Evolutionary conservation across 83 land plant genomes (phyloP).

Genomic region (Picea mariana): DNA sequence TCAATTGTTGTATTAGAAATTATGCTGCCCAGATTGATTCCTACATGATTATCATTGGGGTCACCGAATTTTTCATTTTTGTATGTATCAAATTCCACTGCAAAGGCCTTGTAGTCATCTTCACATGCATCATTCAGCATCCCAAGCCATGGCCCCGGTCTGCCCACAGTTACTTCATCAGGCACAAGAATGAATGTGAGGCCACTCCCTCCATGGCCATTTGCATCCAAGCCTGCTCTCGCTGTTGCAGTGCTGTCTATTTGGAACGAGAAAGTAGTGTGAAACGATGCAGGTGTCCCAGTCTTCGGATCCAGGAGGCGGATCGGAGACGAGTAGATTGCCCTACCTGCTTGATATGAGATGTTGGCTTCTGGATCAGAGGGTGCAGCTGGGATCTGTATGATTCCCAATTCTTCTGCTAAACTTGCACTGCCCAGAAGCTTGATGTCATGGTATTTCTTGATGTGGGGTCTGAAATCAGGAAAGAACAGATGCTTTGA

Average conservation of each 20-base stretch:
- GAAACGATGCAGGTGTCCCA: conserved; percentile 26
- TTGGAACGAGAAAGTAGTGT: conserved; percentile 38
- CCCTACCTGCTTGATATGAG: conserved; percentile 31
- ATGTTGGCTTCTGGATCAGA: conserved; percentile 14
- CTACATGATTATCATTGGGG: conserved; percentile 48
- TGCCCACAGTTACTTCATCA: conserved; percentile 37
- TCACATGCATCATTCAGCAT: conserved; percentile 41
- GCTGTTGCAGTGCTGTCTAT: conserved; percentile 5
- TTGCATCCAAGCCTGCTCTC: background rate
- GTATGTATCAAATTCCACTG: conserved; percentile 42
- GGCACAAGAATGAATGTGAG: conserved; percentile 37
- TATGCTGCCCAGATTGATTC: conserved; percentile 30
- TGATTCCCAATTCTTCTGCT: conserved; percentile 4
- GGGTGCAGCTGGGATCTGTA: conserved; percentile 25
- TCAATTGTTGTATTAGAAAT: conserved; percentile 26
- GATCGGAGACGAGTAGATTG: conserved; percentile 28
- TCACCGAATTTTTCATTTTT: conserved; percentile 34
- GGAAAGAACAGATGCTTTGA: conserved; percentile 29
- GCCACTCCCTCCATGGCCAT: conserved; percentile 24
- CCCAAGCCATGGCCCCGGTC: conserved; percentile 37
- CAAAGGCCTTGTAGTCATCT: conserved; percentile 35
- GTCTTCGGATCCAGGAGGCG: conserved; percentile 30
- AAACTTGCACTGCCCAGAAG: conserved; percentile 33
- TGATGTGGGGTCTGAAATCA: conserved; percentile 17
- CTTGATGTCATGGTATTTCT: conserved; percentile 20